A percentile compares a stretch with the other conserved stretches of the same genome.
Evolutionary conservation across 306 rosid genomes (phyloP).

Genomic region (Bauhinia variegata): DNA sequence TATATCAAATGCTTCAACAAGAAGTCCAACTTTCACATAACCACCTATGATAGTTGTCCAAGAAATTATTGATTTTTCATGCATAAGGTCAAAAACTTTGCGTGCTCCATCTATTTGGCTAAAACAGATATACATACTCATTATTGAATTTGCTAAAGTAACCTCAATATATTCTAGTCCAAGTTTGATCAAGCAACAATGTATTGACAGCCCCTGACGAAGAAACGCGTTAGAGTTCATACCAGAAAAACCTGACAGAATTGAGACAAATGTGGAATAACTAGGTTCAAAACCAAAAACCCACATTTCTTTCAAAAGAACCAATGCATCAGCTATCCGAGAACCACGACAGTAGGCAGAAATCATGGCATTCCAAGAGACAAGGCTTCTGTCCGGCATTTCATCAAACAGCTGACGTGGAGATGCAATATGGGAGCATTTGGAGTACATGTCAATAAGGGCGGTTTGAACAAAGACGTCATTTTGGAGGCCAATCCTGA

Average conservation of each 20-base stretch:
- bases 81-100: conserved; percentile 44
- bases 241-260: conserved; percentile 44
- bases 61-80: conserved; percentile 46
- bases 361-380: conserved; percentile 69
- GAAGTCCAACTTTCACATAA: conserved; percentile 41
- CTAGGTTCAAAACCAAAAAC: conserved; percentile 44
- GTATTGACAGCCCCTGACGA: conserved; percentile 41
- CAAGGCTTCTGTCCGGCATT: conserved; percentile 55
- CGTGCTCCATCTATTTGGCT: conserved; percentile 39
- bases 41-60: conserved; percentile 56
- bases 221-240: conserved; percentile 2
- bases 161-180: conserved; percentile 42
- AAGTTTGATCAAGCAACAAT: conserved; percentile 48
- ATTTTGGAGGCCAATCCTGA: conserved; percentile 45
- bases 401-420: conserved; percentile 51
- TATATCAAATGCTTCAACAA: conserved; percentile 31
- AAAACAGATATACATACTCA: conserved; percentile 48
- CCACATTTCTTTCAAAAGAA: conserved; percentile 51
- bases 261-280: conserved; percentile 42
- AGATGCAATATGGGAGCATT: conserved; percentile 35
- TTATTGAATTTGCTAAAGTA: conserved; percentile 45
- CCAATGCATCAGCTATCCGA: conserved; percentile 40
- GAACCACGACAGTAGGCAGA: conserved; percentile 55
- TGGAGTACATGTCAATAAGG: conserved; percentile 53
- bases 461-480: conserved; percentile 54